Evolutionary conservation across 2,329 filamentous ascomycete species (phyloP), one percentile per base, ranked within the genome.

Genomic region (Monosporascus sp.): DNA sequence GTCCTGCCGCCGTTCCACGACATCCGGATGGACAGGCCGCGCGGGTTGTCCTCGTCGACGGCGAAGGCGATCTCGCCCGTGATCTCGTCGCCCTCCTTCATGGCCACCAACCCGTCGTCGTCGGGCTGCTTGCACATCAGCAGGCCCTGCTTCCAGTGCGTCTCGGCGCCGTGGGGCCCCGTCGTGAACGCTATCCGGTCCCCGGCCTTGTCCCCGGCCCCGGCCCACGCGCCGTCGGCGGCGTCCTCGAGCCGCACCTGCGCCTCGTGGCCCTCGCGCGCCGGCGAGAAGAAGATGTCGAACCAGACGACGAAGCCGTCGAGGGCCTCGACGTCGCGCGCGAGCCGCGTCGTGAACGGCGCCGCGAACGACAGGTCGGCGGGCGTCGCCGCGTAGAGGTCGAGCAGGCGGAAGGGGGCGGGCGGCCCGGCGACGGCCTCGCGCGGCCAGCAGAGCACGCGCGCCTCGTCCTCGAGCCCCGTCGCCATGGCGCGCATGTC

Each of bases 251-350:
- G 75, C 47, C 83, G 73, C 22, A 76, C 72, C 31, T 78, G 72
- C 37, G 81, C 66, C 28, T 65, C 62, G 49, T 73, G 69, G 37
- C 78, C 72, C 7, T 77, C 67, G 37, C 79, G 74, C 0, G 81
- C 80, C 9, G 85, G 83, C 59, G 88, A 82, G 72, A 97, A 97
- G 76, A 94, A 94, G 24, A 88, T 93, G 69, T 97, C 93, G 68
- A 97, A 97, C 90, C 92, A 97, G 61, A 96, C 81, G 15, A 91
- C 78, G 70, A 91, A 96, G 5, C 90, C 93, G 66, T 97, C 91
- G n/a, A 97, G 74, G 2, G 78, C 74, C 55, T 88, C 84, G 52
- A 87, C 75, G 56, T 87, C 81, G 45, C 79, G 73, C 1, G 31
- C 5, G 31, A 35, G 31, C 11, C 31, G 31, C 31, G 31, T 35